phyloP scores from a whole-genome alignment of 176 grass and related monocot species.

The Lolium perenne region DNA sequence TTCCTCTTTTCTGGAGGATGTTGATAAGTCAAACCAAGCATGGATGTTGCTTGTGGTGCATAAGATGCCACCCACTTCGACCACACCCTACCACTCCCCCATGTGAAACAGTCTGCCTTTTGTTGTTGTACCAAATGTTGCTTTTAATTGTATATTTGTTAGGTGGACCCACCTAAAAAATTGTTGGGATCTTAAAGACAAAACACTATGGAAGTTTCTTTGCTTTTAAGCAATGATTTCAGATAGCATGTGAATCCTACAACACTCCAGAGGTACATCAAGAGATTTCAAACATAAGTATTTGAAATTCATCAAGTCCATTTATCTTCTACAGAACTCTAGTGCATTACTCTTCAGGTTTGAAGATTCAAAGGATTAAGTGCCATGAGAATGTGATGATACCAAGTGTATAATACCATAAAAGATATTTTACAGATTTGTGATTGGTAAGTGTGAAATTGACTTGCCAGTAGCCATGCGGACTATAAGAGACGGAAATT shows the following conservation, averaged over 20 bases:
- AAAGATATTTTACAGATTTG: neutral
- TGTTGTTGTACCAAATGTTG: conserved; percentile 41
- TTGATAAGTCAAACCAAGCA: conserved; percentile 15
- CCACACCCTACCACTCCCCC: conserved; percentile 2
- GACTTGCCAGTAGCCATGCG: conserved; percentile 1
- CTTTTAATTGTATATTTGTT: conserved; percentile 9
- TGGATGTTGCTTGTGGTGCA: conserved; percentile 40
- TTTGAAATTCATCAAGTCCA: neutral
- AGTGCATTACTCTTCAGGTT: neutral
- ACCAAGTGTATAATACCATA: neutral
- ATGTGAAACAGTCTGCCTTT: conserved; percentile 31
- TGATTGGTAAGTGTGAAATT: conserved; percentile 11
- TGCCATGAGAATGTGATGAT: neutral
- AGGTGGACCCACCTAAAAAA: neutral
- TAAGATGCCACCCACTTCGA: conserved; percentile 19
- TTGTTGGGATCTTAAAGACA: conserved; percentile 33
- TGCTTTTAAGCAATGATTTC: neutral
- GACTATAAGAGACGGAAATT: conserved; percentile 34
- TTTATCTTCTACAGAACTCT: neutral
- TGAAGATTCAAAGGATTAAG: neutral
- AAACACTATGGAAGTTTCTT: neutral
- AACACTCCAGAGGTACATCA: neutral
- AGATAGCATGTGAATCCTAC: conserved; percentile 24
- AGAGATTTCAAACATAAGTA: neutral
- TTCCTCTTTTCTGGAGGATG: neutral